A percentile compares a stretch with the other conserved stretches of the same genome.
These are phyloP conservation scores for Lepiota brunneoincarnata DNA, from an alignment of 768 basidiomycete genomes.

Conservation along the genomic window DNA sequence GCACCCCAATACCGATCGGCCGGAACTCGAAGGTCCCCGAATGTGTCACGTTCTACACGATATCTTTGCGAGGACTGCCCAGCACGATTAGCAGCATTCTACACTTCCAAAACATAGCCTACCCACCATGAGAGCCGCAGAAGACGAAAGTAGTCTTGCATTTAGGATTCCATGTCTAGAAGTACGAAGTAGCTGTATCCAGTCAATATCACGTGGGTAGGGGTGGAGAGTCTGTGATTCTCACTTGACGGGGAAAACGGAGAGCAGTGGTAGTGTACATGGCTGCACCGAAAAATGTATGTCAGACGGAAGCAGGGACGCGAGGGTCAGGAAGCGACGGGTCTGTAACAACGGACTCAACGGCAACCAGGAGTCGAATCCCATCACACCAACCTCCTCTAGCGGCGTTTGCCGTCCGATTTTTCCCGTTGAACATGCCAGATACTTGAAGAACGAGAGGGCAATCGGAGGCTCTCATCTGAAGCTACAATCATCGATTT, in stretches of 20 bases:
- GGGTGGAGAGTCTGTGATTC: slow-evolving; percentile 7
- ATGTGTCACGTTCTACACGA: slow-evolving; percentile 89
- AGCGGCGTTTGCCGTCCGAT: slow-evolving; percentile 25
- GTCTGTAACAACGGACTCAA: not conserved
- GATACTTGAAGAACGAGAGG: slow-evolving; percentile 1
- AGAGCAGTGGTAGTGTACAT: slow-evolving; percentile 10
- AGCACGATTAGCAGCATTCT: not conserved
- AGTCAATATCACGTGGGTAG: slow-evolving; percentile 30
- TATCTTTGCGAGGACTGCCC: slow-evolving; percentile 46
- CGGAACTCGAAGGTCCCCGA: slow-evolving; percentile 88
- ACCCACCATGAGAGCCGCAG: slow-evolving; percentile 28
- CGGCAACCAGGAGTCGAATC: not conserved
- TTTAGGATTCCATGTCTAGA: slow-evolving; percentile 14
- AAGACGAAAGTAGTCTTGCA: slow-evolving; percentile 31
- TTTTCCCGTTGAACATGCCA: slow-evolving; percentile 15
- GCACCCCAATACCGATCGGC: slow-evolving; percentile 91
- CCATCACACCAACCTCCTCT: slow-evolving; percentile 3
- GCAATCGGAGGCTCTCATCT: not conserved
- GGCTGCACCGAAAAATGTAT: not conserved
- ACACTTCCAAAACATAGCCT: not conserved
- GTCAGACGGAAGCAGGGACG: not conserved
- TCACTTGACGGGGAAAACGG: slow-evolving; percentile 9
- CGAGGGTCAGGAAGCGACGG: not conserved
- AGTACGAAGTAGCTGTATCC: slow-evolving; percentile 23
- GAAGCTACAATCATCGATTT: too few species aligned